A percentile compares a stretch with the other conserved stretches of the same genome.
These are phyloP conservation scores for grape (Vitis vinifera) DNA, from an alignment of 164 flowering plant species.

Conservation along the genomic window ASM3070453v1 NC_081821.1:3123001-3123500, in stretches of 20 bases:
- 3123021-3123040: no score
- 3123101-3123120: no score
- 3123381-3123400: background rate
- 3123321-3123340: conserved; percentile 10
- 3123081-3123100: no score
- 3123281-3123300: conserved; percentile 2
- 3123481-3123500: conserved; percentile 17
- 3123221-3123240: no score
- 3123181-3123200: no score
- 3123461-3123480: conserved; percentile 19
- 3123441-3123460: conserved; percentile 28
- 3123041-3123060: no score
- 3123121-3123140: no score
- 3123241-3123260: conserved; percentile 6
- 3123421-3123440: conserved; percentile 32
- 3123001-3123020: no score
- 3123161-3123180: no score
- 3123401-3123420: conserved; percentile 12
- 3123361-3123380: background rate
- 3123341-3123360: conserved; percentile 3
- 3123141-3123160: no score
- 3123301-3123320: background rate
- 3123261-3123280: background rate
- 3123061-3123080: no score
- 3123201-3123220: no score